Percentiles rank a stretch among this genome's conserved stretches.
Evolutionary conservation across 2,329 filamentous ascomycete species (phyloP).

Genomic region (Apiospora sp.): DNA sequence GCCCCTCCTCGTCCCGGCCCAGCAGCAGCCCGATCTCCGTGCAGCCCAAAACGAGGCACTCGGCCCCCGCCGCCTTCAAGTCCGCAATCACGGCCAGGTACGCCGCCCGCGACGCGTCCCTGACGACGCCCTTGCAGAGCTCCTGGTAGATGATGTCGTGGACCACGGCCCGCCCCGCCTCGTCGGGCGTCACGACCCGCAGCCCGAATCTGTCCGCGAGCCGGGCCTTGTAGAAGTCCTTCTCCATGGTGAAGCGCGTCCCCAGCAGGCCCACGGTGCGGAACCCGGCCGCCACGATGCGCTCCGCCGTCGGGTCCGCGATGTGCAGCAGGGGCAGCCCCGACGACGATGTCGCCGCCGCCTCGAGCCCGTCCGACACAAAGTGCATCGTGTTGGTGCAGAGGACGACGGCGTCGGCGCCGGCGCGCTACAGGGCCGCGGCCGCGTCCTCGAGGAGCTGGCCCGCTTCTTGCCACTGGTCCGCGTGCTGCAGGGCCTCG

Average conservation of each 20-base stretch:
- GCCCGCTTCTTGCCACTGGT: conserved; percentile 32
- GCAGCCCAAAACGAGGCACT: conserved; percentile 37
- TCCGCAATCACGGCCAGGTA: conserved; percentile 33
- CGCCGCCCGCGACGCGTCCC: conserved; percentile 29
- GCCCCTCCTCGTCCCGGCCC: conserved; percentile 11
- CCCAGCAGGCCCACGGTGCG: conserved; percentile 32
- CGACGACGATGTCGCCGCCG: conserved; percentile 19
- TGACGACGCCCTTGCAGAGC: conserved; percentile 32
- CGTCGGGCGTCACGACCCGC: conserved; percentile 32
- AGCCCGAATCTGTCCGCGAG: conserved; percentile 33
- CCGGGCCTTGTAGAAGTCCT: conserved; percentile 35
- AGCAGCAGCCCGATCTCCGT: conserved; percentile 35
- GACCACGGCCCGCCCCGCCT: conserved; percentile 28
- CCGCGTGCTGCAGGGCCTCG: conserved; percentile 29
- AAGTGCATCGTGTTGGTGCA: conserved; percentile 35
- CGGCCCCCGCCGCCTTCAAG: conserved; percentile 30
- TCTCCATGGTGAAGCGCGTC: conserved; percentile 37
- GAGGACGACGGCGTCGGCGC: conserved; percentile 33
- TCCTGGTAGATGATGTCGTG: conserved; percentile 34
- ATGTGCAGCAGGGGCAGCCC: conserved; percentile 31
- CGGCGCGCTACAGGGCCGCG: conserved; percentile 30
- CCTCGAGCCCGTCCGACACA: conserved; percentile 30
- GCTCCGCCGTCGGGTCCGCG: conserved; percentile 32
- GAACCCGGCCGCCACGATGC: conserved; percentile 29
- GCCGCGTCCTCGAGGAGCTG: conserved; percentile 29